phyloP scores from a whole-genome alignment of 139 green algal species.

The Volvox reticuliferus region DNA sequence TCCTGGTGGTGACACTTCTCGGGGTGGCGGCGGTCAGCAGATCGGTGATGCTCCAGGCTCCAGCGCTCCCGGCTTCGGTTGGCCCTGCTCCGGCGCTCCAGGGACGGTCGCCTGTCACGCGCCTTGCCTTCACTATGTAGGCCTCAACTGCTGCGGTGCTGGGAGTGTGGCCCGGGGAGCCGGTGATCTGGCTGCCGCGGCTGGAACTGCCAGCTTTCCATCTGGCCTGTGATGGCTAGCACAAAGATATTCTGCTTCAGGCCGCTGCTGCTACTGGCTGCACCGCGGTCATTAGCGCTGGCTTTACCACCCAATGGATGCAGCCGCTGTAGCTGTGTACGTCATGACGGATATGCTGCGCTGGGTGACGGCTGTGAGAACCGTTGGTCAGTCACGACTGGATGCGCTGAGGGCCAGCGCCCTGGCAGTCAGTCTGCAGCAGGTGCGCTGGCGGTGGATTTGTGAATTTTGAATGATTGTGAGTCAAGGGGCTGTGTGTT shows the following conservation, averaged over 20 bases:
- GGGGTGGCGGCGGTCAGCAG: no score
- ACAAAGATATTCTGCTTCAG: conserved; percentile 55
- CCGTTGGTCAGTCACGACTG: conserved; percentile 34
- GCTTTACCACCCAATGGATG: not conserved
- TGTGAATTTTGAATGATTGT: not conserved
- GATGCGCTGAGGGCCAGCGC: conserved; percentile 48
- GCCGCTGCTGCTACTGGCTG: not conserved
- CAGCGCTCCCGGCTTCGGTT: no score
- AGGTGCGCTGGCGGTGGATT: conserved; percentile 41
- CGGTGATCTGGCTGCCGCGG: no score
- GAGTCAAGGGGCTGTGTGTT: not conserved
- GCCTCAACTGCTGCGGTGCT: no score
- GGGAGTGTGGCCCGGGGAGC: no score
- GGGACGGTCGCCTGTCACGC: no score
- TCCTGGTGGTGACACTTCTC: no score
- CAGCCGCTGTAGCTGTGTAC: conserved; percentile 47
- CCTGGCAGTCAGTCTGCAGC: conserved; percentile 50
- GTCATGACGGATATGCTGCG: conserved; percentile 60
- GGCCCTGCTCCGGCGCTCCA: no score
- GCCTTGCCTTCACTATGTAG: no score
- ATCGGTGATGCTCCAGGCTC: no score
- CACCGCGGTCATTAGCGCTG: not conserved
- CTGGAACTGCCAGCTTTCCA: conserved; percentile 81
- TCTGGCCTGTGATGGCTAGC: conserved; percentile 55
- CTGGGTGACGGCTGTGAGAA: no score